Conservation (phyloP, 164 flowering plant genomes). For the Paratinospora sagittata region DNA sequence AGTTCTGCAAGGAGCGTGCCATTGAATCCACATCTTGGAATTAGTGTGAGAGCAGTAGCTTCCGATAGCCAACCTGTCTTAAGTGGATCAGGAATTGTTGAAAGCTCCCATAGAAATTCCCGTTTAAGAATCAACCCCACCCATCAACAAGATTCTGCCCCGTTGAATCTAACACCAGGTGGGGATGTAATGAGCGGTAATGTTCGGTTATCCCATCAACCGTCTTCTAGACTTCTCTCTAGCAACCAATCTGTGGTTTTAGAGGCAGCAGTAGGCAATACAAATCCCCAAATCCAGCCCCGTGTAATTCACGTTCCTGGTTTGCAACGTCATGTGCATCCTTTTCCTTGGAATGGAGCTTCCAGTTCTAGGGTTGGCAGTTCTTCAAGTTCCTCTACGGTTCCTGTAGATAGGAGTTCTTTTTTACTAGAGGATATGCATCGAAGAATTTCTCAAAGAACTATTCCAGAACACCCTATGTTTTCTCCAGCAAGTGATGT, state of each 20-base stretch:
- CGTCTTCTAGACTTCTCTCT: slow-evolving; percentile 19
- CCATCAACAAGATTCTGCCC: slow-evolving; percentile 24
- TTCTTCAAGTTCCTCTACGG: slow-evolving; percentile 26
- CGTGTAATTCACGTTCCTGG: slow-evolving; percentile 21
- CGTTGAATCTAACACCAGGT: slow-evolving; percentile 23
- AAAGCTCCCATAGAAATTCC: slow-evolving; percentile 26
- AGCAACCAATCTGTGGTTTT: slow-evolving; percentile 24
- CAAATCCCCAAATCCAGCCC: slow-evolving; percentile 27
- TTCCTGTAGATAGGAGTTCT: slow-evolving; percentile 26
- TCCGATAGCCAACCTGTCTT: slow-evolving; percentile 29
- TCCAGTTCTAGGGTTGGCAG: slow-evolving; percentile 32
- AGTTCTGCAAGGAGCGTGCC: slow-evolving; percentile 32
- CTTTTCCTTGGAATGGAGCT: slow-evolving; percentile 35
- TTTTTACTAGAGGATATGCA: slow-evolving; percentile 26
- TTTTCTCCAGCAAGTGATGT: slow-evolving; percentile 36
- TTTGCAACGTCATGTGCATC: slow-evolving; percentile 23
- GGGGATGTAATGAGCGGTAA: slow-evolving; percentile 14
- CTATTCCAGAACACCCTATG: slow-evolving; percentile 44
- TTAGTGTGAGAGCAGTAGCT: slow-evolving; percentile 26
- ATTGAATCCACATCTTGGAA: slow-evolving; percentile 32
- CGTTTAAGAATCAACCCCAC: slow-evolving; percentile 29
- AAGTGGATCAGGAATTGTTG: background rate
- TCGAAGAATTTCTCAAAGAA: slow-evolving; percentile 34
- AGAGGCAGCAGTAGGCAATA: slow-evolving; percentile 26
- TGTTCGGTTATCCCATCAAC: slow-evolving; percentile 19